These are phyloP conservation scores for Phanerochaete sordida DNA, from an alignment of 768 basidiomycete species.

Conservation along the genomic window DNA sequence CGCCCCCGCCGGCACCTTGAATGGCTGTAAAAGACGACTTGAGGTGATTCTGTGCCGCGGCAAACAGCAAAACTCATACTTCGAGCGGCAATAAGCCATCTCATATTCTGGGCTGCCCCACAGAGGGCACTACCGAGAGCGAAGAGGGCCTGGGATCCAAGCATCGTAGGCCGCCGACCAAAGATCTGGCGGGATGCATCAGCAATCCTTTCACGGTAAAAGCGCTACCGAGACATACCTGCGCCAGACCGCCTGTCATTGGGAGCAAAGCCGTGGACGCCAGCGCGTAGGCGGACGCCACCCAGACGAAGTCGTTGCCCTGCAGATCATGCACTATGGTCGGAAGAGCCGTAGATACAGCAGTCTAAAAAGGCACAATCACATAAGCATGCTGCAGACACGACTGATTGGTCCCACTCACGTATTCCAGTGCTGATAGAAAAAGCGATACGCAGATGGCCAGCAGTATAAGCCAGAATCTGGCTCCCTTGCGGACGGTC, in stretches of 20 bases:
- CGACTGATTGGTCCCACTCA: background rate
- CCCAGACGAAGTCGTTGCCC: slow-evolving; percentile 29
- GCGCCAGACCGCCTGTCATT: slow-evolving; percentile 21
- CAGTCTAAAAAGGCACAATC: slow-evolving; percentile 8
- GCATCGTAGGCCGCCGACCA: slow-evolving; percentile 20
- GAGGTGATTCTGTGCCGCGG: too few relatives aligned
- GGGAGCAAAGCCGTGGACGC: slow-evolving; percentile 32
- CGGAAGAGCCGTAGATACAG: slow-evolving; percentile 27
- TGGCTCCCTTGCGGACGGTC: background rate
- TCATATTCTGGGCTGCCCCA: slow-evolving; percentile 31
- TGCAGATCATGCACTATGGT: slow-evolving; percentile 24
- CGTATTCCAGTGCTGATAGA: slow-evolving; percentile 2
- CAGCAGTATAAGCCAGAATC: slow-evolving; percentile 1
- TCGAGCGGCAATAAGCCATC: slow-evolving; percentile 33
- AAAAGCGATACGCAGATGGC: background rate
- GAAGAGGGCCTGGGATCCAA: slow-evolving; percentile 23
- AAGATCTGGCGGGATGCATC: slow-evolving; percentile 12
- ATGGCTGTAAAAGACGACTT: too few relatives aligned
- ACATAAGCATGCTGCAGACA: background rate
- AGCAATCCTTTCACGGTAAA: too few relatives aligned
- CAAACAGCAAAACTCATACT: slow-evolving; percentile 14
- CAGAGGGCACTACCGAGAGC: slow-evolving; percentile 33
- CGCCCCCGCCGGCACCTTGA: slow-evolving; percentile 25
- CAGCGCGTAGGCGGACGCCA: slow-evolving; percentile 29
- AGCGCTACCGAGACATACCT: background rate